These are phyloP conservation scores for Coemansia sp. DNA, from an alignment of 192 early-diverging fungal genomes.

Conservation along the genomic window DNA sequence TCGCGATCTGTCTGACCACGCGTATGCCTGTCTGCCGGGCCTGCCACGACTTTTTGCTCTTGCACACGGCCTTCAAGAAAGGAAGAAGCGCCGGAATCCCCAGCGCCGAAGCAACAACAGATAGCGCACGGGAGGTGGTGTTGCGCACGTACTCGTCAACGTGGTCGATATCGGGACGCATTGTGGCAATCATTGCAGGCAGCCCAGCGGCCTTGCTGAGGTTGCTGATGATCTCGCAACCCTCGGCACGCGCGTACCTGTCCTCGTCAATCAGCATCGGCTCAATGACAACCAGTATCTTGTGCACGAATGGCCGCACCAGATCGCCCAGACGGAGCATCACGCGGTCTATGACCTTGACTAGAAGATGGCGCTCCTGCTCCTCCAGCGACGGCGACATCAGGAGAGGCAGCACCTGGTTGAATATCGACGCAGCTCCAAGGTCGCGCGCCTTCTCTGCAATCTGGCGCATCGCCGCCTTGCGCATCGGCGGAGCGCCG, in stretches of 20 bases:
- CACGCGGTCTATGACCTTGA: constrained; percentile 97
- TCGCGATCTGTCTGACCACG: constrained; percentile 96
- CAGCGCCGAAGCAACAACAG: constrained; percentile 94
- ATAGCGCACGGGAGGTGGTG: constrained; percentile 95
- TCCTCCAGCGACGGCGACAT: constrained; percentile 98
- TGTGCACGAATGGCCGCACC: constrained; percentile 95
- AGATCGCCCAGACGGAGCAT: constrained; percentile 95
- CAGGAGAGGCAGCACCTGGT: constrained; percentile 92
- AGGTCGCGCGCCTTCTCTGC: constrained; percentile 95
- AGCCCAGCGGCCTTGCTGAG: constrained; percentile 96
- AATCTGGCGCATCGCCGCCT: constrained; percentile 90
- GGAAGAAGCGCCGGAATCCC: constrained; percentile 93
- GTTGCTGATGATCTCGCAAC: constrained; percentile 97
- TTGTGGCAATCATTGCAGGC: constrained; percentile 96
- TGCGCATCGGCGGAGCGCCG: constrained; percentile 92
- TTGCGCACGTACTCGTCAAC: constrained; percentile 97
- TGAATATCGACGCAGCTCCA: constrained; percentile 92
- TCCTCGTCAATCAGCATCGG: constrained; percentile 97
- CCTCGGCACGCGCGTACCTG: constrained; percentile 96
- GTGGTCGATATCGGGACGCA: constrained; percentile 99
- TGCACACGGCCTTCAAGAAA: constrained; percentile 95
- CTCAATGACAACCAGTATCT: constrained; percentile 98
- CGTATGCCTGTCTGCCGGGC: constrained; percentile 98
- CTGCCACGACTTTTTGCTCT: constrained; percentile 96
- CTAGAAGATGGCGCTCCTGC: constrained; percentile 96